Percentiles rank a stretch among this genome's conserved stretches.
Evolutionary conservation across 2,329 filamentous ascomycete species (phyloP).

Genomic region (Ceratocystis cubensis): DNA sequence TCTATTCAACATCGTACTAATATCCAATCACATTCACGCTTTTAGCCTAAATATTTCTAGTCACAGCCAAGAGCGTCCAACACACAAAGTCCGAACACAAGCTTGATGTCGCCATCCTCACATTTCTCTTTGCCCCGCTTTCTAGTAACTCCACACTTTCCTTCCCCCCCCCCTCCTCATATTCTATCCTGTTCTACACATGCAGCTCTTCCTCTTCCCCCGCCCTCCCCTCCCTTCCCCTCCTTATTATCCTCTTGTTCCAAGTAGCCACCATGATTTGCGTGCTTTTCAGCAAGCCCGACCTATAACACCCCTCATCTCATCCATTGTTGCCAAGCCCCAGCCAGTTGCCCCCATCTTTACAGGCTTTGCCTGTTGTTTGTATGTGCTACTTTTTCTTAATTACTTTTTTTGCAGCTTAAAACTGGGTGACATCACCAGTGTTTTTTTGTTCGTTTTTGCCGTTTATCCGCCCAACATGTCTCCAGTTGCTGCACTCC

Average conservation of each 20-base stretch:
- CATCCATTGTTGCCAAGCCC: neutral
- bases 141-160: neutral
- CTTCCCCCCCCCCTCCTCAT: neutral
- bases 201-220: neutral
- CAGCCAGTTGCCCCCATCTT: neutral
- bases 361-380: no score
- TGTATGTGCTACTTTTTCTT: no score
- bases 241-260: neutral
- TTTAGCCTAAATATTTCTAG: neutral
- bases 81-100: neutral
- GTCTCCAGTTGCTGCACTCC: neutral
- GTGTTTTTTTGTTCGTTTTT: neutral
- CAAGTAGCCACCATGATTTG: neutral
- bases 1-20: no score
- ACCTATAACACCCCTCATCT: no score
- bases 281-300: neutral
- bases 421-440: neutral
- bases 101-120: neutral
- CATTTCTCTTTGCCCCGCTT: neutral
- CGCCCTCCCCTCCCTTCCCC: neutral
- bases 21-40: neutral
- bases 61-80: neutral
- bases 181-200: neutral
- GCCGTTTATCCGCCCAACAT: neutral
- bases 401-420: neutral